These are phyloP conservation scores for Cladophialophora immunda DNA, from an alignment of 2,329 filamentous ascomycete species.

Conservation along the genomic window DNA sequence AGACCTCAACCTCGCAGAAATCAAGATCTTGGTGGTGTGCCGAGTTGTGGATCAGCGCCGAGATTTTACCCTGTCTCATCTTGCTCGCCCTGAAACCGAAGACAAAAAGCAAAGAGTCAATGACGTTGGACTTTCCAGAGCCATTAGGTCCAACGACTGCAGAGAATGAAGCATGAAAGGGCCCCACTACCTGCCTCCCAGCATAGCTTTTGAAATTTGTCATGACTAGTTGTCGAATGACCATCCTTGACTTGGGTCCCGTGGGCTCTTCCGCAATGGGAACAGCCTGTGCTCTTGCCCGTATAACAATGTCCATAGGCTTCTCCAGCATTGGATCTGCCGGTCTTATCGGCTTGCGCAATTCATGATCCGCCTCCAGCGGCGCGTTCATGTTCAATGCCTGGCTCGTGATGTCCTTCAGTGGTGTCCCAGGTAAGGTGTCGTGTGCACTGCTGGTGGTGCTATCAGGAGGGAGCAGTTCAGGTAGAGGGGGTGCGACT, in stretches of 20 bases:
- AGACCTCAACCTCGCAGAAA: slow-evolving; percentile 93
- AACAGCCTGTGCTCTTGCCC: slow-evolving; percentile 72
- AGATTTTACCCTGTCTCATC: slow-evolving; percentile 99
- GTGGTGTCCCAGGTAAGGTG: slow-evolving; percentile 64
- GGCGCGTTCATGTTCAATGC: slow-evolving; percentile 70
- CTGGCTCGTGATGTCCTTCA: slow-evolving; percentile 76
- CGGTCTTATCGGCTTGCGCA: slow-evolving; percentile 75
- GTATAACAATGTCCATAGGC: slow-evolving; percentile 92
- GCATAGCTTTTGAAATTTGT: slow-evolving; percentile 99
- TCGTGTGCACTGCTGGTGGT: slow-evolving; percentile 67
- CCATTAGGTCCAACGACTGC: slow-evolving; percentile 98
- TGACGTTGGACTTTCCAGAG: slow-evolving; percentile 98
- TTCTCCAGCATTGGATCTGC: slow-evolving; percentile 82
- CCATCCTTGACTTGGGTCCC: slow-evolving; percentile 83
- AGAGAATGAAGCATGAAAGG: slow-evolving; percentile 96
- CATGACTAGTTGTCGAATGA: slow-evolving; percentile 89
- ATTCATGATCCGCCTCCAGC: slow-evolving; percentile 54
- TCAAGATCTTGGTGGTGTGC: slow-evolving; percentile 85
- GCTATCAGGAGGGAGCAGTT: slow-evolving; percentile 56
- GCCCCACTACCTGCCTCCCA: slow-evolving; percentile 91
- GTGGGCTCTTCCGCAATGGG: slow-evolving; percentile 74
- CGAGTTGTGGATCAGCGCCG: slow-evolving; percentile 96
- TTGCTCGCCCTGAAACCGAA: slow-evolving; percentile 99
- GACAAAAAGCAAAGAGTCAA: slow-evolving; percentile 97
- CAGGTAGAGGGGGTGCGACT: slow-evolving; percentile 45